These are phyloP conservation scores for Macadamia tetraphylla DNA, from an alignment of 164 flowering plant species.

Conservation along the genomic window DNA sequence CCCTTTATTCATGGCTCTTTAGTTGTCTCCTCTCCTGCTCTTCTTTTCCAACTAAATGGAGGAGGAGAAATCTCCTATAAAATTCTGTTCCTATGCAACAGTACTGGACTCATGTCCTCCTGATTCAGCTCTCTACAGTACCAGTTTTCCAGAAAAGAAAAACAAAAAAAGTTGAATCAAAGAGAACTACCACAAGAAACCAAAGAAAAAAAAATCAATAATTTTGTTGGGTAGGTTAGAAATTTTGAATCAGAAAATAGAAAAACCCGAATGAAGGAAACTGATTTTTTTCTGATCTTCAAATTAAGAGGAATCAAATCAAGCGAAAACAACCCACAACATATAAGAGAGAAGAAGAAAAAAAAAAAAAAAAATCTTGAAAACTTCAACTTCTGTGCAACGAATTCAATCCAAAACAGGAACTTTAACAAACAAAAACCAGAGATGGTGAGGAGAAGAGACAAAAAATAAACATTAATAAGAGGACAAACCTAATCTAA, in stretches of 20 bases:
- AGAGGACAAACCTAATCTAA: not conserved
- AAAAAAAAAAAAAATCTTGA: not conserved
- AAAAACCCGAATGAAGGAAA: not conserved
- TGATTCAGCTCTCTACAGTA: constrained; percentile 1
- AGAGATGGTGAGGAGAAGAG: not conserved
- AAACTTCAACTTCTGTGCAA: not conserved
- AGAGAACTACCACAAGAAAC: not conserved
- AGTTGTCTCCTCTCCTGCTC: constrained; percentile 9
- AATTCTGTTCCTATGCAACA: not conserved
- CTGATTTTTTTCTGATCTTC: not conserved
- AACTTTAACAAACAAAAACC: not conserved
- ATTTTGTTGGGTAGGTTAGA: not conserved
- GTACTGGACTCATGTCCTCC: not conserved
- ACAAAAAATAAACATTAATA: not conserved
- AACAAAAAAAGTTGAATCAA: not conserved
- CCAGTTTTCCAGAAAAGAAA: not conserved
- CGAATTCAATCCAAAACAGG: not conserved
- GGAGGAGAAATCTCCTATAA: too few relatives aligned
- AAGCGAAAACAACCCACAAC: not conserved
- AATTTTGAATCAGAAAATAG: not conserved
- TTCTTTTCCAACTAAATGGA: not conserved
- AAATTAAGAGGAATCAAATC: not conserved
- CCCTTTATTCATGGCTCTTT: constrained; percentile 29
- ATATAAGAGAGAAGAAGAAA: not conserved
- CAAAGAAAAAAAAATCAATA: not conserved